phyloP scores from a whole-genome alignment of 257 asterid species.

The Voacanga thouarsii region DNA sequence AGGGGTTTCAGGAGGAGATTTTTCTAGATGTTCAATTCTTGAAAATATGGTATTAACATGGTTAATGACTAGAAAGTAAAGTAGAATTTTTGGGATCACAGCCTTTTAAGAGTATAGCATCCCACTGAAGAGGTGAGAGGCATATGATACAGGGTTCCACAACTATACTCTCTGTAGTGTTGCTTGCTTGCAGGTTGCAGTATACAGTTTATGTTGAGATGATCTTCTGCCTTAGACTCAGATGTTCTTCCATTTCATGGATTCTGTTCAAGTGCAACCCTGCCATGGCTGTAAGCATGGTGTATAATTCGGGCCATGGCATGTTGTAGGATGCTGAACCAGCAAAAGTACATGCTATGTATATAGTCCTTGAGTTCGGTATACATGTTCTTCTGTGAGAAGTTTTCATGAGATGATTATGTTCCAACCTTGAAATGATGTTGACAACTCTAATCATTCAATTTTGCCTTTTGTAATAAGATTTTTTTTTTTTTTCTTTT shows the following conservation, averaged over 20 bases:
- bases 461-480: conserved; percentile 14
- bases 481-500: too few relatives aligned
- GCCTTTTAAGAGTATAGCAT: background rate
- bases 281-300: background rate
- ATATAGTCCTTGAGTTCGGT: conserved; percentile 1
- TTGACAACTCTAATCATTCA: conserved; percentile 12
- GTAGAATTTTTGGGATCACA: conserved; percentile 1
- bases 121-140: background rate
- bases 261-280: background rate
- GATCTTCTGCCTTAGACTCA: background rate
- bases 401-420: background rate
- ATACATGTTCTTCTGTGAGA: background rate
- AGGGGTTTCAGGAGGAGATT: conserved; percentile 34
- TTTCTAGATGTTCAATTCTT: conserved; percentile 23
- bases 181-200: background rate
- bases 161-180: background rate
- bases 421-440: conserved; percentile 1
- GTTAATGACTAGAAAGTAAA: background rate
- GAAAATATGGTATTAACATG: background rate
- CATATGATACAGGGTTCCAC: background rate
- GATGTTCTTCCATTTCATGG: background rate
- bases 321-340: background rate
- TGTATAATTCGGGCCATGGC: background rate
- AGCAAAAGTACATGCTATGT: background rate
- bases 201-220: background rate